Conservation (phyloP, 345 rosid species). For the Ceriops decandra region DNA sequence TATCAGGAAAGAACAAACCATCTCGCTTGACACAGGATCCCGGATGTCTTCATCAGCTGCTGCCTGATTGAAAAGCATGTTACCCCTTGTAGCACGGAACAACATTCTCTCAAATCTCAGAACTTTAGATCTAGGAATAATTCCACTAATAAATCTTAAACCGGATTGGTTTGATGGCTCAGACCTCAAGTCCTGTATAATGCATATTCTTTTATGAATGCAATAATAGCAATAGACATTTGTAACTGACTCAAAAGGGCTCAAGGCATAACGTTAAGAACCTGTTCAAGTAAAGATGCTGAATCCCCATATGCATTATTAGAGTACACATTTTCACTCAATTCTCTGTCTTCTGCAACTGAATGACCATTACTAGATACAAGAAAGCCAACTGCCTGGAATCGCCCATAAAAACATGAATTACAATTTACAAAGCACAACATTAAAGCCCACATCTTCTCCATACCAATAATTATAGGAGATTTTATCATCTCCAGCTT, state of each 20-base stretch:
- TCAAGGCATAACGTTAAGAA: constrained; percentile 28
- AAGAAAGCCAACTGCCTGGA: constrained; percentile 82
- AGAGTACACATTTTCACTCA: constrained; percentile 64
- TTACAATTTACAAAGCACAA: neutral
- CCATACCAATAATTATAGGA: neutral
- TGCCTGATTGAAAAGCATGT: constrained; percentile 94
- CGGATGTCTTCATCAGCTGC: constrained; percentile 81
- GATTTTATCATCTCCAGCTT: neutral
- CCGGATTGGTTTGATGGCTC: constrained; percentile 67
- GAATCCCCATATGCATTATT: constrained; percentile 46
- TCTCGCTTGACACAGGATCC: constrained; percentile 86
- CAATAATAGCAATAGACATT: constrained; percentile 15
- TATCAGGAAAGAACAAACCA: constrained; percentile 44
- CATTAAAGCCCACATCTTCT: neutral
- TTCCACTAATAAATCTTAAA: constrained; percentile 84
- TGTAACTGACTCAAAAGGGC: constrained; percentile 15
- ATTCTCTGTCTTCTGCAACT: constrained; percentile 62
- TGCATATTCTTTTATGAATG: constrained; percentile 20
- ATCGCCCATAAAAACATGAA: constrained; percentile 12
- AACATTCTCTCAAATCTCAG: constrained; percentile 87
- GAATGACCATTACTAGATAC: constrained; percentile 66
- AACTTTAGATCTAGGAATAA: constrained; percentile 65
- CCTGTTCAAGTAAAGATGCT: constrained; percentile 79
- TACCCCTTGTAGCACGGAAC: constrained; percentile 97
- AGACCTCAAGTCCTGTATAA: constrained; percentile 60